Evolutionary conservation across 2,329 filamentous ascomycete genomes (phyloP), one percentile per base, ranked within the genome.

Genomic region (Beauveria medogensis): DNA sequence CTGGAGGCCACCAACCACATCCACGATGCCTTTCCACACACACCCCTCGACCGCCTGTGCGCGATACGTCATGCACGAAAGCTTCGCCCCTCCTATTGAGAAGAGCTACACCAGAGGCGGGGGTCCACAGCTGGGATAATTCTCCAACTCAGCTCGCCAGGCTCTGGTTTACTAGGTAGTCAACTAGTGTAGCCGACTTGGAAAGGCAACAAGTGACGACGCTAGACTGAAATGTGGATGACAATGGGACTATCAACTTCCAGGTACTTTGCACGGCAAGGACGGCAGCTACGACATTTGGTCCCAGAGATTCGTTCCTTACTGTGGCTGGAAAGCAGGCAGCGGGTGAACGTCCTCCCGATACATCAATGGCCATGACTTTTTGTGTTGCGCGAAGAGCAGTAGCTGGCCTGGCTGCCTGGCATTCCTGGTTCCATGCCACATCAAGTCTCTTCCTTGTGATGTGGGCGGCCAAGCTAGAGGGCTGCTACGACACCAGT

Each of bases 41-140:
- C 46, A 46, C 43, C 24, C 55, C 22, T 58, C 46, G 40, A 26
- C 26, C 46, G 9, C 40, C 24, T 30, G 47, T 24, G 46, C 40
- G 34, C 43, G 52, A 61, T 61, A 61, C 59, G 59, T 61, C 59
- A 61, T 61, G 52, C 34, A 51, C 24, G 18, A 24, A 40, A 60
- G 30, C 51, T 20, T 22, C 57, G 20, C 57, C 8, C 48, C 26
- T 18, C 12, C 47, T 8, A 20, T 30, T 14, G 20, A 26, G 10
- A 20, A 43, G 10, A 14, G 12, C 37, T 28, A 20, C 34, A 5
- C 6, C 12, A 16, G 12, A n/a, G 40, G 16, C 24, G 30, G 47
- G 55, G 55, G 24, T 51, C 37, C 55, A 43, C 55, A 59, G 22
- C 47, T 54, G 51, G 22, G 41, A 58, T 47, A 34, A 28, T 18